phyloP scores from a whole-genome alignment of 768 basidiomycete genomes.

The Cyclocybe aegerita region DNA sequence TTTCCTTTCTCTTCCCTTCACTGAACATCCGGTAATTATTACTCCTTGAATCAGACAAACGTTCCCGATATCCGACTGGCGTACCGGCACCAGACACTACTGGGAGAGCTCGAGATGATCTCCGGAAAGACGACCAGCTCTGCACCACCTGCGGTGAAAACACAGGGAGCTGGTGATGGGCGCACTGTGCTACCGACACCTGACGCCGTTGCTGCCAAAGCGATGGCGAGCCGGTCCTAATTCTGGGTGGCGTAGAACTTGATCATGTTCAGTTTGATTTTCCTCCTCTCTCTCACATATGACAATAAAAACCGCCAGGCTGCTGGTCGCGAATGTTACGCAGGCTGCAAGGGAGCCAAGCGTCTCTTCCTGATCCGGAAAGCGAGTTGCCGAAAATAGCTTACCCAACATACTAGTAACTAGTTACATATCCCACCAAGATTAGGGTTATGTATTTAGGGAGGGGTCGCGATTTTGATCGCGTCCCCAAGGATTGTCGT shows the following conservation, averaged over 20 bases:
- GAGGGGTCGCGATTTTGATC: too few species aligned
- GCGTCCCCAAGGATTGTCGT: too few species aligned
- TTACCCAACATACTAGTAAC: too few species aligned
- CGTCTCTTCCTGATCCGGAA: too few species aligned
- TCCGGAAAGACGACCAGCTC: slow-evolving; percentile 23
- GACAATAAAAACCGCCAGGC: too few species aligned
- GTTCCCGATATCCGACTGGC: slow-evolving; percentile 89
- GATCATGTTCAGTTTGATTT: neutral
- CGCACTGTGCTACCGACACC: slow-evolving; percentile 26
- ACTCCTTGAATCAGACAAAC: slow-evolving; percentile 68
- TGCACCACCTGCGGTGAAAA: slow-evolving; percentile 10
- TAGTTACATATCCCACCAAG: too few species aligned
- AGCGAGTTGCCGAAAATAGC: too few species aligned
- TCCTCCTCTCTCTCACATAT: too few species aligned
- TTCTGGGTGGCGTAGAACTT: neutral
- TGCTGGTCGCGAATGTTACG: too few species aligned
- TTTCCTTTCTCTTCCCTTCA: slow-evolving; percentile 1
- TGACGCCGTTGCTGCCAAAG: slow-evolving; percentile 36
- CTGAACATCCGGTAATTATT: neutral
- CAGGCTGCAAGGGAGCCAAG: too few species aligned
- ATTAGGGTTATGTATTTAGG: too few species aligned
- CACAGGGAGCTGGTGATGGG: neutral
- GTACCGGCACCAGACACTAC: slow-evolving; percentile 88
- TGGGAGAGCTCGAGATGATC: slow-evolving; percentile 82
- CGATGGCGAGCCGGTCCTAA: slow-evolving; percentile 24